These are phyloP conservation scores for Copromyces sp. DNA, from an alignment of 495 filamentous ascomycete genomes.

Conservation along the genomic window DNA sequence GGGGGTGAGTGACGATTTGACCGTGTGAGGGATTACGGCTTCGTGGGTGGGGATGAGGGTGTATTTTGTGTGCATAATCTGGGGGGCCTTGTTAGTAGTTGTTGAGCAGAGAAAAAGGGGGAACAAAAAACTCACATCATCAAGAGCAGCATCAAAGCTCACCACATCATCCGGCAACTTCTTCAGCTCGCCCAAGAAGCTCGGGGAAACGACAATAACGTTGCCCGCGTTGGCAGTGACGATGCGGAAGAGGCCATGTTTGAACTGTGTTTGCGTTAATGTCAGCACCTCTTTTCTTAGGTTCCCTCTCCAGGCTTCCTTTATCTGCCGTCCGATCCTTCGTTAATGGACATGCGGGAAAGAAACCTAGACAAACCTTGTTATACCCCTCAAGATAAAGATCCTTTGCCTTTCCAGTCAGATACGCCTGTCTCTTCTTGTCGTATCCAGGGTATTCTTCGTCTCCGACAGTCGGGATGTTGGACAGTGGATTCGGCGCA, in stretches of 20 bases:
- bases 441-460: conserved; percentile 20
- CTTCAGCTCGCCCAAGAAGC: conserved; percentile 25
- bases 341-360: no score
- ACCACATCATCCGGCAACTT: conserved; percentile 30
- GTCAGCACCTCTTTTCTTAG: neutral
- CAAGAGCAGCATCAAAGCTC: conserved; percentile 23
- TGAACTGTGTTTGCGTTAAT: conserved; percentile 15
- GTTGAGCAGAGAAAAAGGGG: no score
- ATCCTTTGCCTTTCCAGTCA: conserved; percentile 9
- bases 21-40: conserved; percentile 9
- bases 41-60: conserved; percentile 10
- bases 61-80: conserved; percentile 20
- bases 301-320: no score
- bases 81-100: conserved; percentile 35
- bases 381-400: conserved; percentile 27
- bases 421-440: conserved; percentile 24
- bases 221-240: conserved; percentile 14
- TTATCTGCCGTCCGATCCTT: no score
- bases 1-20: conserved; percentile 21
- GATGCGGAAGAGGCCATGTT: conserved; percentile 23
- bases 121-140: conserved; percentile 8
- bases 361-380: conserved; percentile 7
- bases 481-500: conserved; percentile 1
- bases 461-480: conserved; percentile 20
- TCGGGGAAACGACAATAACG: conserved; percentile 25